Evolutionary conservation across 179 eudicot species (phyloP), one percentile per base, ranked within the genome.

Genomic region (Drosera spatulata): DNA sequence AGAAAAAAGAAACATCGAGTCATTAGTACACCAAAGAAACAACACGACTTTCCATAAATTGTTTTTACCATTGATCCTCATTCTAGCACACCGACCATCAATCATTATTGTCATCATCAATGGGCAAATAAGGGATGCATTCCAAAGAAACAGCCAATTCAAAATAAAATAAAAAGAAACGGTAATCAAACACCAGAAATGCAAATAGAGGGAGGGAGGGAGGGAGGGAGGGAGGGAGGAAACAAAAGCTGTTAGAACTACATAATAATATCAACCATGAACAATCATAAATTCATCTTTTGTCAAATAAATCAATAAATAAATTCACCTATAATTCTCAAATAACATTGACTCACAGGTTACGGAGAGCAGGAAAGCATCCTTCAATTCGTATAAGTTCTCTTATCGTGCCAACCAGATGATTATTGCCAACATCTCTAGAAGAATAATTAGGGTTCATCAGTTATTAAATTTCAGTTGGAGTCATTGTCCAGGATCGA

Each of bases 351-450:
- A 65, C 95, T 81, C 80, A 89, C 99, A 93, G 78, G 75, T 93
- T 89, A 63, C 99, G 90, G 51, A 93, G 94, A 63, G 86, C 78
- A 56, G 99, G 97, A 73, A 93, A 93, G 70, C 99, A 81, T 66
- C 99, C 99, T 68, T 93, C 97, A 64, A 84, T 78, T 56, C 97
- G 95, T 71, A 93, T 93, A 56, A 93, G 86, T 73, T 93, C 99
- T 76, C 99, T 86, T 50, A 93, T 89, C 50, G 99, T 93, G 59
- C 99, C 99, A 62, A 81, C 86, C 74, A 93, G 70, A 73, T 93
- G 99, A 67, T 93, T 89, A 77, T 83, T 93, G 60, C 95, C 95
- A 54, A 86, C 86, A 73, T 93, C 99, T 78, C 99, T 93, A 56
- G 50, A 61, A 71, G 64, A 4, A 68, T 40, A 69, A 33, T 60